Evolutionary conservation across 768 basidiomycete genomes (phyloP), one percentile per base, ranked within the genome.

Genomic region (Collybia mongolica): DNA sequence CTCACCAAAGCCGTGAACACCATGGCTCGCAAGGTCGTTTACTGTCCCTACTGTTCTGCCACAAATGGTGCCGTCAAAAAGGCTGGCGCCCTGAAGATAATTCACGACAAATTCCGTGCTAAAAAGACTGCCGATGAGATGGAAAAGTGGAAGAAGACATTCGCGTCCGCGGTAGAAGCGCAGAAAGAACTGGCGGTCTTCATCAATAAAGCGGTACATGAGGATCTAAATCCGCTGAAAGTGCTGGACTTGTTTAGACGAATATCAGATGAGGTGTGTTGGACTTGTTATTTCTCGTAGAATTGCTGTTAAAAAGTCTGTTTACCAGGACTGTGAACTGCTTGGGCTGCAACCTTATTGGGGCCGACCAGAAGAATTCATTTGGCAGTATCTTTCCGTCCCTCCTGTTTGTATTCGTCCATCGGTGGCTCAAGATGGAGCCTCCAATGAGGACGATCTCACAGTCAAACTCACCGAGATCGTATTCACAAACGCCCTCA

Each of bases 301-400:
- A 29, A 12, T 12, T 8, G 23, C 12, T 49, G 24, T 24, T 17
- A 2, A 23, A 12, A 43, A 49, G 15, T 54, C 36, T 35, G 12
- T 15, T 38, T 2, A 43, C 26, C 54, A 96, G 91, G 97, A 99
- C 60, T 96, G 93, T 63, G 97, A 99, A 68, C 73, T 99, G 39
- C 77, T 99, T 9, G 96, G 97, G 2, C 68, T 98, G 51, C 84
- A 90, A 50, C 97, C 97, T 1, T 80, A 80, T 12, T 86, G 84
- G 61, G 95, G 96, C 41, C 74, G 97, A 46, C 97, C 97, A 8
- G 97, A 99, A 71, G 90, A 98, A 65, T 97, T 93, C 60, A 83
- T 99, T 45, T 99, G 97, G 96, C 96, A 98, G 67, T 99, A 98
- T 67, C 83, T 99, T 12, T 96, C 94, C 19, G 97, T 99, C 24